Base-by-base conservation (phyloP, 2,329 filamentous ascomycete genomes). In the Fusarium protoensiforme region DNA sequence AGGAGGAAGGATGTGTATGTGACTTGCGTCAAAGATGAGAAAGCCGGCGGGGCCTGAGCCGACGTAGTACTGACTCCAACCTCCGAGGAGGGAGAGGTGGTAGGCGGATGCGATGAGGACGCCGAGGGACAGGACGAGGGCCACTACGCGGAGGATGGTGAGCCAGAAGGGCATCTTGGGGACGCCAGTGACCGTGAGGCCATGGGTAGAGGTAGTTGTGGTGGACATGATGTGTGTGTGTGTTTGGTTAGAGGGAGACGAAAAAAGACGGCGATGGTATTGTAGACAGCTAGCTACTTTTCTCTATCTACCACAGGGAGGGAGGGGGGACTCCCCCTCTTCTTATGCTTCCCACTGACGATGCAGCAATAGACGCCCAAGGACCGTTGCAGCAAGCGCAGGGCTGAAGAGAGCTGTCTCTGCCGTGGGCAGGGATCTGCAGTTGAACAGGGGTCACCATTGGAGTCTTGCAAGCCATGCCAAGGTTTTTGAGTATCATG, bases 11-110 rank as follows among this genome's bases (percentile, higher is more conserved):
- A 14, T 16, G 5, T 9, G 4, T 24, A 20, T 24, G 22, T 27
- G 61, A 74, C 84, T 78, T 74, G 88, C 86, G 38, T 85, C 82
- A 65, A 87, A 87, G 68, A 86, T 83, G 48, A 86, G 78, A 69
- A 87, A 85, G 38, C 82, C 83, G 3, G 81, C 80, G 6, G 83
- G 80, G 5, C 82, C 82, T 5, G 78, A 78, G 64, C 76, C 77
- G 20, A 36, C 63, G 63, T 78, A 75, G 53, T 77, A 77, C 39
- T 65, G 59, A 3, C 64, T 57, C 36, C 59, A 72, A 18, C 68
- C 66, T 18, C 75, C 74, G 18, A 80, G 80, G 16, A 85, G 68
- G 3, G 83, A 82, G 16, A 84, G 56, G 13, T 83, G 79, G 70
- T 85, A 86, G 22, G 81, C 84, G 53, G 81, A 79, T 6, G 86